phyloP scores from a whole-genome alignment of 495 filamentous ascomycete genomes.

The Penicillium cataractarum region DNA sequence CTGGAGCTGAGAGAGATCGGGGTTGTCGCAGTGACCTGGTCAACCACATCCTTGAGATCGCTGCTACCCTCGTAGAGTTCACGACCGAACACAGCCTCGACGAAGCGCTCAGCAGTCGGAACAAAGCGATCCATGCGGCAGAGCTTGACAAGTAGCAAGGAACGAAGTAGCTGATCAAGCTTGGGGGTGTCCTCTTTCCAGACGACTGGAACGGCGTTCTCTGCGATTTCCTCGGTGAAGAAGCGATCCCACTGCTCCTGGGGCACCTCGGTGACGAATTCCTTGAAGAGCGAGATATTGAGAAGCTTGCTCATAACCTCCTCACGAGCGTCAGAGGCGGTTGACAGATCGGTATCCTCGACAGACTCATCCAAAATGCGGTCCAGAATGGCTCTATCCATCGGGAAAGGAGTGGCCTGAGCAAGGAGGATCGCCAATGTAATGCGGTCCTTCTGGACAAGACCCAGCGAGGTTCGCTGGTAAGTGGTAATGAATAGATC shows the following conservation, averaged over 20 bases:
- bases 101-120: conserved; percentile 86
- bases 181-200: conserved; percentile 68
- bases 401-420: conserved; percentile 89
- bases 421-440: conserved; percentile 96
- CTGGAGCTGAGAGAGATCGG: conserved; percentile 92
- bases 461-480: conserved; percentile 86
- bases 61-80: conserved; percentile 78
- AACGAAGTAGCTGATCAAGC: conserved; percentile 78
- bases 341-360: conserved; percentile 78
- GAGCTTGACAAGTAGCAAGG: conserved; percentile 86
- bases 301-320: conserved; percentile 70
- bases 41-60: conserved; percentile 82
- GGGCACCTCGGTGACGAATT: conserved; percentile 64
- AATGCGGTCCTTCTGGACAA: conserved; percentile 92
- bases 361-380: conserved; percentile 78
- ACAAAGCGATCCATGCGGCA: conserved; percentile 96
- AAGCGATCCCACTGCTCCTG: conserved; percentile 76
- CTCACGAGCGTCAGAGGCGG: conserved; percentile 61
- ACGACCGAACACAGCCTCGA: conserved; percentile 85
- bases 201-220: conserved; percentile 77
- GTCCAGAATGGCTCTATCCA: conserved; percentile 89
- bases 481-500: conserved; percentile 91
- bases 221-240: conserved; percentile 81
- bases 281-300: conserved; percentile 74
- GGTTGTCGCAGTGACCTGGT: conserved; percentile 78